Evolutionary conservation across 2,329 filamentous ascomycete species (phyloP), one percentile per base, ranked within the genome.

Genomic region (Fusarium buxicola): DNA sequence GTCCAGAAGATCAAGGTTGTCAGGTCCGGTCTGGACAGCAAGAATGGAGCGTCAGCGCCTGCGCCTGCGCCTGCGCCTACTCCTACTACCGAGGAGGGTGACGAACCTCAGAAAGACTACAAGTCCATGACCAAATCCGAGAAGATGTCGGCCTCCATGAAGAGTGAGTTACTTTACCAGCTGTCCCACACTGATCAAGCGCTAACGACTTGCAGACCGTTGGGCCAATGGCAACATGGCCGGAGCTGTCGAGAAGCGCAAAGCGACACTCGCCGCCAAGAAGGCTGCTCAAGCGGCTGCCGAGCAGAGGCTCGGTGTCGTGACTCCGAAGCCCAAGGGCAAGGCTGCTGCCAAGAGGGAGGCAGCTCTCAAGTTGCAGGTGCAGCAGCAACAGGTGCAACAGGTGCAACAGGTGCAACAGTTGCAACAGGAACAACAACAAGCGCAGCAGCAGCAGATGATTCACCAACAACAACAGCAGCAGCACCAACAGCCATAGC

Each of bases 61-160:
- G 47, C 38, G 8, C 47, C 49, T 49, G 39, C 38, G 8, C 30
- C 51, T 2, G 27, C 45, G 9, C 36, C 56, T 8, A 32, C 50
- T 10, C 38, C 54, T 15, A 51, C 63, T 11, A 49, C 62, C 9
- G 75, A 73, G 5, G 75, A 76, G 10, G 74, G 69, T 12, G 79
- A 81, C 24, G 78, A 82, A 55, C 68, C 72, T 15, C 71, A 65
- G 41, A 86, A 87, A 75, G 83, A 86, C 48, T 87, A 87, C 67
- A 81, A 82, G 31, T 79, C 82, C 38, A 87, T 87, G 84, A 87
- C 84, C 43, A 88, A 88, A 76, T 86, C 84, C 27, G 85, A 88
- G 75, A 88, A 88, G 78, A 87, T 88, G 85, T 86, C 83, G n/a
- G 81, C 81, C 15, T 87, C 84, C 3, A 88, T 88, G 85, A 86